Base-by-base conservation (phyloP, 257 asterid genomes). In the Galeopsis tetrahit region DNA sequence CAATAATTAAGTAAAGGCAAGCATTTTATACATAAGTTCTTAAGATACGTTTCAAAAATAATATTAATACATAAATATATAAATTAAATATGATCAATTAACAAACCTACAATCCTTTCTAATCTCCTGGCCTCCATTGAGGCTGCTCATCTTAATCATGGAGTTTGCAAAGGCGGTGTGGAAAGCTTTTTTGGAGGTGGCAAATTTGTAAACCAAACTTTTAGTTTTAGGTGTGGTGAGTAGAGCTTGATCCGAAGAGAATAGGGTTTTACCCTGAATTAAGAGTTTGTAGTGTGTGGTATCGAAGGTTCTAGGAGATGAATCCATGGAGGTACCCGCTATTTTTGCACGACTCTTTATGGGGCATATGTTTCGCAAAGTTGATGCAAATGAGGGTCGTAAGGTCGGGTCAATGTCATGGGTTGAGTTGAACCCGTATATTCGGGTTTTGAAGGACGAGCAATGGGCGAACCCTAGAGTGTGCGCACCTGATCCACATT, bases 111-210 rank as follows among this genome's bases (percentile, higher is more conserved):
- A 92, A 72, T 88, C 86, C 80, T 78, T 90, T 81, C 97, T 82
- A 76, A 92, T 79, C 74, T 90, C 98, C 28, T 85, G 85, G 2
- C 98, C 98, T 57, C 96, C 91, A 51, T 85, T 87, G 33, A 90
- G 76, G 87, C 96, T 90, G 82, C 97, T 88, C 95, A 92, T 82
- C 85, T 90, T 92, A 84, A 87, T 88, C 89, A 92, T 87, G 13
- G 98, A 90, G 17, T 82, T 80, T 2, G 78, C 77, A 77, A 92
- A 92, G 2, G 91, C 95, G 9, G 80, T 63, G 62, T 86, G 79
- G 65, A 92, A 92, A 43, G 88, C 86, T 32, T 75, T 69, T 79
- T 81, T 85, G 2, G 98, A 90, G 56, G 71, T 87, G 6, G 96
- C 95, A 48, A 79, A 92, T 71, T 82, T 81, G 7, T 75, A 82